Conservation (phyloP, 139 green algal species). For the Desmodesmus armatus region DNA sequence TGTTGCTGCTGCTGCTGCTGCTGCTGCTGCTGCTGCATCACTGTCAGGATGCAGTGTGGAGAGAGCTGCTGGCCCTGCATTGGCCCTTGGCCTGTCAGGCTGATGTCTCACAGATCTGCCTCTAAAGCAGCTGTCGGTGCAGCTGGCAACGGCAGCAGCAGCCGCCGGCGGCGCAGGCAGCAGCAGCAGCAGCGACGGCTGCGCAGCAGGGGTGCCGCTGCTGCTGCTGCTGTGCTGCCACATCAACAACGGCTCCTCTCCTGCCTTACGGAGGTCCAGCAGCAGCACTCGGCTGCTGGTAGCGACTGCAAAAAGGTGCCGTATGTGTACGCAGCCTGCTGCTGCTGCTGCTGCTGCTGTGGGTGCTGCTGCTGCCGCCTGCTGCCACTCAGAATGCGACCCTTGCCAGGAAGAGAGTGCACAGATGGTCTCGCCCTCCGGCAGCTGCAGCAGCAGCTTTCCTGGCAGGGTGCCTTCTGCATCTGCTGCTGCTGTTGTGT, state of each 20-base stretch:
- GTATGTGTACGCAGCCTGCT: not conserved
- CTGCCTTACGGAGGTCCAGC: constrained; percentile 26
- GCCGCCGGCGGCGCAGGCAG: constrained; percentile 12
- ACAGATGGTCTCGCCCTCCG: constrained; percentile 1
- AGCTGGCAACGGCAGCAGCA: not conserved
- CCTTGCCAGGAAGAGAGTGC: not conserved
- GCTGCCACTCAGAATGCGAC: too few species aligned
- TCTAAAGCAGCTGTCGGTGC: constrained; percentile 1
- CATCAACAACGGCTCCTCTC: constrained; percentile 1
- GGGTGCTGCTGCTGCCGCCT: constrained; percentile 31
- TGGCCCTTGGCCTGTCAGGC: too few species aligned
- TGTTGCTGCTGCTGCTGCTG: not conserved
- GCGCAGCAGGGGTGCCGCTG: too few species aligned
- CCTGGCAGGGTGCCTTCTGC: not conserved
- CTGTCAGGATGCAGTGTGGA: not conserved
- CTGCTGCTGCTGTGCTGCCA: constrained; percentile 33
- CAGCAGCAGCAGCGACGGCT: constrained; percentile 19
- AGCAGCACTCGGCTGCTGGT: constrained; percentile 26
- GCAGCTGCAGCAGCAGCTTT: constrained; percentile 40
- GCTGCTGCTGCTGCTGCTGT: constrained; percentile 13
- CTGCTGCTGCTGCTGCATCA: not conserved
- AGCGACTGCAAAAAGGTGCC: constrained; percentile 4
- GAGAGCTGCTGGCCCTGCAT: not conserved
- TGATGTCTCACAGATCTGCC: too few species aligned
- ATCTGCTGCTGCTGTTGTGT: not conserved